Base-by-base conservation (phyloP, 352 stramenopile species). In the Stephanocyclus meneghinianus region DNA sequence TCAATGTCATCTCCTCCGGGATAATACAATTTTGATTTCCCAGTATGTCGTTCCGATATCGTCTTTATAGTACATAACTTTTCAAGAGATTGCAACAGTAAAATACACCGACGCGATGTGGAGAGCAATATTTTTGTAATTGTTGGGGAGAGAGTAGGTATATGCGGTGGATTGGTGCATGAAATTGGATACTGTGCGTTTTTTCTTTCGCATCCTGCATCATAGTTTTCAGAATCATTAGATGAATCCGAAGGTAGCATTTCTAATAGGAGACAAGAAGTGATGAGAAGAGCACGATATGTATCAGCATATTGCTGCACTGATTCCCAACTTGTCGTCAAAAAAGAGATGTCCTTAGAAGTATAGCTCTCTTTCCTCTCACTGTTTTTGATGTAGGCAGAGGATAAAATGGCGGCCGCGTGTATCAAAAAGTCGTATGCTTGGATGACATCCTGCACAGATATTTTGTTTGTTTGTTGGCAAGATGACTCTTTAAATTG, bases 1-100 rank as follows among this genome's bases (percentile, higher is more conserved):
- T 67, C 59, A 57, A 83, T 78, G 37, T 83, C 76, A 53, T 83
- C 76, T 35, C 76, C 76, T 57, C 68, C 56, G 1, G 45, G 18
- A 35, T 66, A 69, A 32, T 35, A 47, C 7, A 10, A 32, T 21
- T 18, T 35, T 26, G 21, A 26, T n/a, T 11, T 29, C 21, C 16
- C 8, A 56, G 2, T 56, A 44, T 48, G 35, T 15, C 62, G 35
- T 55, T 77, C 35, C 16, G 61, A 9, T 35, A 83, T 71, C 13
- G 61, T 53, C 59, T 78, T 78, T 26, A 47, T 55, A 26, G 62
- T 47, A 64, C 76, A 83, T 44, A 69, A 63, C 56, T 42, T 65
- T 50, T 83, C 76, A 13, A 83, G 53, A 13, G 18, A 26, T 60
- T 66, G 62, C 56, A 83, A 48, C 16, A 64, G 11, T 15, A 74